Evolutionary conservation across 1,284 basidiomycete genomes (phyloP).

Genomic region (Spongiforma sp.): DNA sequence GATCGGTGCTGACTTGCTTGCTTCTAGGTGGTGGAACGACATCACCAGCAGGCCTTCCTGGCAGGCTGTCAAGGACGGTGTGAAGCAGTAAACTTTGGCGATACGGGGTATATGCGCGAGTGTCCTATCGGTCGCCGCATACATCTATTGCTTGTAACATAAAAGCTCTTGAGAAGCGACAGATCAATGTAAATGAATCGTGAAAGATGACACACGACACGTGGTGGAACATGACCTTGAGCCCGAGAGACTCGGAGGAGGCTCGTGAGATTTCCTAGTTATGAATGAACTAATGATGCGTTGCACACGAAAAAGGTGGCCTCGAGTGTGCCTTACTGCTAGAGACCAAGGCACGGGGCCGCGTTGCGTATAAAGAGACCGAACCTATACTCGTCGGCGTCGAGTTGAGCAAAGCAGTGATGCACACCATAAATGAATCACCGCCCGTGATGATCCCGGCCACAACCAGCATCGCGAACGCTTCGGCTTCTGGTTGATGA

Average conservation of each 20-base stretch:
- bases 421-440: too few relatives aligned
- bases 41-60: background rate
- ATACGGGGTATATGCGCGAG: background rate
- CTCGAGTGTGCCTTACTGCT: too few relatives aligned
- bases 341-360: too few relatives aligned
- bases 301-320: background rate
- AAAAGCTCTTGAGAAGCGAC: background rate
- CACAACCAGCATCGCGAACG: too few relatives aligned
- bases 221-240: too few relatives aligned
- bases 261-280: background rate
- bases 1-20: slow-evolving; percentile 5
- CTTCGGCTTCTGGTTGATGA: too few relatives aligned
- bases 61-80: background rate
- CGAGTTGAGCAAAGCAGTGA: too few relatives aligned
- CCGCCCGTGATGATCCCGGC: too few relatives aligned
- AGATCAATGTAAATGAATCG: too few relatives aligned
- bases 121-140: background rate
- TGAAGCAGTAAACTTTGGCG: background rate
- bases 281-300: background rate
- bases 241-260: slow-evolving; percentile 7
- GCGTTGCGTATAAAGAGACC: too few relatives aligned
- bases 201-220: too few relatives aligned
- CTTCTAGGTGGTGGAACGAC: slow-evolving; percentile 35
- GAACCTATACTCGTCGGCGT: too few relatives aligned
- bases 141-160: background rate